These are phyloP conservation scores for Sclerotiophoma versabilis DNA, from an alignment of 2,329 filamentous ascomycete genomes.

Conservation along the genomic window DNA sequence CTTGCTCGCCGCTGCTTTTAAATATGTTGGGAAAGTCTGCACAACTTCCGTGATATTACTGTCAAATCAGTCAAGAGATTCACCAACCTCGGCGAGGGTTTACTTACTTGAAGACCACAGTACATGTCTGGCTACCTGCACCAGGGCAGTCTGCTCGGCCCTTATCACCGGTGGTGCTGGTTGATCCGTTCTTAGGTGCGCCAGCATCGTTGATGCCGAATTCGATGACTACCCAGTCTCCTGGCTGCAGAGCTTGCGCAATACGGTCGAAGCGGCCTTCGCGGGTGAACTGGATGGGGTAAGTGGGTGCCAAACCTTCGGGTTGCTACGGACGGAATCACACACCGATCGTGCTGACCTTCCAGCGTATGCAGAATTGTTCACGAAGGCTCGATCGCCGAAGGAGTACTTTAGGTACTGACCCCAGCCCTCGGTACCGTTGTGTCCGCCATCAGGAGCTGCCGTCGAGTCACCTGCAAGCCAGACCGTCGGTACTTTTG, in stretches of 20 bases:
- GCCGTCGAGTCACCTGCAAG: constrained; percentile 67
- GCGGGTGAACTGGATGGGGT: constrained; percentile 56
- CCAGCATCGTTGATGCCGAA: constrained; percentile 70
- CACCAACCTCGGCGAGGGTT: not conserved
- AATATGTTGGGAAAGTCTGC: constrained; percentile 65
- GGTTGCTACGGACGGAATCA: too few species aligned
- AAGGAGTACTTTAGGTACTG: constrained; percentile 63
- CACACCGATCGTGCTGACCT: constrained; percentile 65
- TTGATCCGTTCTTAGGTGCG: constrained; percentile 56
- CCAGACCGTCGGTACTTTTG: constrained; percentile 30
- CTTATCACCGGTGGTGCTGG: constrained; percentile 62
- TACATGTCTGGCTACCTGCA: constrained; percentile 60
- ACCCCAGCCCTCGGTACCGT: constrained; percentile 61
- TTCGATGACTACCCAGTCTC: constrained; percentile 72
- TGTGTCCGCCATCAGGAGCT: constrained; percentile 55
- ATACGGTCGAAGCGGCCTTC: constrained; percentile 69
- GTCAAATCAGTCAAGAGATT: constrained; percentile 20
- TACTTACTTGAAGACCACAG: constrained; percentile 51
- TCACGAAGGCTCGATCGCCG: constrained; percentile 52
- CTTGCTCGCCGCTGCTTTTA: constrained; percentile 61
- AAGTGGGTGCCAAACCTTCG: not conserved
- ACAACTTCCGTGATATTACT: constrained; percentile 59
- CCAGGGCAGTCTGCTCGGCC: constrained; percentile 65
- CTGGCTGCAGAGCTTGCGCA: constrained; percentile 57
- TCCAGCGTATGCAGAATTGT: constrained; percentile 69